phyloP scores from a whole-genome alignment of 2,329 filamentous ascomycete genomes.

The Penicillium sp. region DNA sequence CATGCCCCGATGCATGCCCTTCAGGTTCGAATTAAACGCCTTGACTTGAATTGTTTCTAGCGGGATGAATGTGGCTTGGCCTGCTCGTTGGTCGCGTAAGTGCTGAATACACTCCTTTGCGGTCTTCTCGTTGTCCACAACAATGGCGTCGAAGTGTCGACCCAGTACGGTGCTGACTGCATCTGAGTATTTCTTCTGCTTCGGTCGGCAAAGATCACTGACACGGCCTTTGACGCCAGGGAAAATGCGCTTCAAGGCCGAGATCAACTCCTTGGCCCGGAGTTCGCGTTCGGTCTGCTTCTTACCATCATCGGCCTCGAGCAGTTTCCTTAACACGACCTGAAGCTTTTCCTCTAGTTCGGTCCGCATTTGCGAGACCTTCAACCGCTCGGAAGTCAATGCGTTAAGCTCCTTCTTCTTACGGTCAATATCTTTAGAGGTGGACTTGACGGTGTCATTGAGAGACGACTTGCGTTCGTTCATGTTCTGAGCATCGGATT shows the following conservation, averaged over 20 bases:
- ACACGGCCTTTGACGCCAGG: slow-evolving; percentile 88
- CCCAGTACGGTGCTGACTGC: slow-evolving; percentile 91
- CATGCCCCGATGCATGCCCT: slow-evolving; percentile 78
- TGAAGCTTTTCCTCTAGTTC: slow-evolving; percentile 91
- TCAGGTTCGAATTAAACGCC: slow-evolving; percentile 82
- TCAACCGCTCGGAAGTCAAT: slow-evolving; percentile 76
- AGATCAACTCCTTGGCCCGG: slow-evolving; percentile 76
- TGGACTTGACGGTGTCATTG: slow-evolving; percentile 62
- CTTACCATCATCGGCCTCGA: slow-evolving; percentile 79
- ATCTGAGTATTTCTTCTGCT: slow-evolving; percentile 94
- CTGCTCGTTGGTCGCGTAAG: slow-evolving; percentile 81
- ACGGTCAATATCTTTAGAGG: slow-evolving; percentile 72
- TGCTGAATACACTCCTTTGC: slow-evolving; percentile 93
- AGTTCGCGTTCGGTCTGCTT: slow-evolving; percentile 81
- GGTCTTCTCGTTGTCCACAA: slow-evolving; percentile 93
- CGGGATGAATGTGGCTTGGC: slow-evolving; percentile 90
- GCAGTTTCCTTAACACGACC: slow-evolving; percentile 74
- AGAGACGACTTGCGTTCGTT: slow-evolving; percentile 65
- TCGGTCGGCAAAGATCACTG: slow-evolving; percentile 88
- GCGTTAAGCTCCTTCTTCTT: slow-evolving; percentile 92
- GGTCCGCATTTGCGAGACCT: slow-evolving; percentile 75
- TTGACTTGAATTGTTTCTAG: slow-evolving; percentile 97
- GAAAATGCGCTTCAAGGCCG: slow-evolving; percentile 83
- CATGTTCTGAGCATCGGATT: slow-evolving; percentile 67
- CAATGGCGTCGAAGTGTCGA: slow-evolving; percentile 87